phyloP scores from a whole-genome alignment of 2,329 filamentous ascomycete genomes.

The Beauveria australis region DNA sequence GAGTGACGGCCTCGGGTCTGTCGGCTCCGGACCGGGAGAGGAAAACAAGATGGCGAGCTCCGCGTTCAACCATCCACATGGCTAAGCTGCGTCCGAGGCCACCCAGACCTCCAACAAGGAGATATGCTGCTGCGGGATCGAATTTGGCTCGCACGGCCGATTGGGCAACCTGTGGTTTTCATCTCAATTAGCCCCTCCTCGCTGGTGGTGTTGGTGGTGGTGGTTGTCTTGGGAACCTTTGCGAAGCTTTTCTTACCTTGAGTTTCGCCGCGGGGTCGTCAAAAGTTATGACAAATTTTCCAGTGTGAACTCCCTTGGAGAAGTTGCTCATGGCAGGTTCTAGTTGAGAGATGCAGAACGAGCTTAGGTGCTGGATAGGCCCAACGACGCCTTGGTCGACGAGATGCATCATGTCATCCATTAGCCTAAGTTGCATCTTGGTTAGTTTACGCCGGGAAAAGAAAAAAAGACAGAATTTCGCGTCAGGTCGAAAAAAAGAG shows the following conservation, averaged over 20 bases:
- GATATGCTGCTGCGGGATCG: slow-evolving; percentile 17
- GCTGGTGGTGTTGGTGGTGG: too few relatives aligned
- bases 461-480: neutral
- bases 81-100: slow-evolving; percentile 20
- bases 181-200: too few relatives aligned
- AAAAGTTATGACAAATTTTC: slow-evolving; percentile 26
- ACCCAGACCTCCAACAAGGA: slow-evolving; percentile 22
- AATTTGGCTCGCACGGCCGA: slow-evolving; percentile 6
- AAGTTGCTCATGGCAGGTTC: slow-evolving; percentile 27
- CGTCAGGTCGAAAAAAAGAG: neutral
- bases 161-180: slow-evolving; percentile 4
- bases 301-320: slow-evolving; percentile 28
- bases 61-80: slow-evolving; percentile 16
- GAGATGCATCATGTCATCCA: slow-evolving; percentile 17
- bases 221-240: too few relatives aligned
- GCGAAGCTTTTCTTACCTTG: too few relatives aligned
- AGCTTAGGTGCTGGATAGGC: slow-evolving; percentile 13
- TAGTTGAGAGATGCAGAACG: slow-evolving; percentile 14
- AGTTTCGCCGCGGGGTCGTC: slow-evolving; percentile 14
- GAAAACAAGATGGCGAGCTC: slow-evolving; percentile 23
- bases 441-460: neutral
- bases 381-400: slow-evolving; percentile 17
- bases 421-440: neutral
- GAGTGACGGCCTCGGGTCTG: slow-evolving; percentile 12
- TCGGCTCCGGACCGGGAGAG: slow-evolving; percentile 19